phyloP scores from a whole-genome alignment of 371 early-diverging fungal genomes.

The Syncephalastrum contaminatum region DNA sequence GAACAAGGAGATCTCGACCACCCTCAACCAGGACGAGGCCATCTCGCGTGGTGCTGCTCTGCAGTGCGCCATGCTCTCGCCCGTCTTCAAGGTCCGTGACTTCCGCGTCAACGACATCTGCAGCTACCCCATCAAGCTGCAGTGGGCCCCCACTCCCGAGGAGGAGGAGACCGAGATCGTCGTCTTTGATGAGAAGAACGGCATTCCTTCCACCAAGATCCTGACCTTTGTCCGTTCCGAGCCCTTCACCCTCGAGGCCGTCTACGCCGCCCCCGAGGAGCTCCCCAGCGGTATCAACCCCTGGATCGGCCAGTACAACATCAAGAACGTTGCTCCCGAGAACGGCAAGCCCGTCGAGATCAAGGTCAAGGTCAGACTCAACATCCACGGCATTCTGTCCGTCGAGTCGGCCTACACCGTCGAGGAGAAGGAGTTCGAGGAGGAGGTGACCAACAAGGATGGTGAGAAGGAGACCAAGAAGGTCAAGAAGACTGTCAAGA shows the following conservation, averaged over 20 bases:
- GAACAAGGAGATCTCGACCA: constrained; percentile 82
- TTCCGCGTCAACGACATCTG: constrained; percentile 90
- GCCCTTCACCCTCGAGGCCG: constrained; percentile 81
- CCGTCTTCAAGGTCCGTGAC: constrained; percentile 97
- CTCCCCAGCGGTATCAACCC: constrained; percentile 72
- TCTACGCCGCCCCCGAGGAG: constrained; percentile 69
- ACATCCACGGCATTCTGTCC: constrained; percentile 79
- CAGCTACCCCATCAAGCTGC: constrained; percentile 60
- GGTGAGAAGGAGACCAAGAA: constrained; percentile 64
- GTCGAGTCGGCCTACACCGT: constrained; percentile 88
- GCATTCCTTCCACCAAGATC: constrained; percentile 85
- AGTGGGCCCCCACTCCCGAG: constrained; percentile 71
- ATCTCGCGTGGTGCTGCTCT: constrained; percentile 95
- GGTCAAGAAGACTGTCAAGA: constrained; percentile 88
- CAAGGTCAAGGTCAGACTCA: constrained; percentile 91
- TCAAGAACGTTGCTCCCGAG: constrained; percentile 56
- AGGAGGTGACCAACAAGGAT: constrained; percentile 62
- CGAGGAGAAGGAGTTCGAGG: constrained; percentile 81
- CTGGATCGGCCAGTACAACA: constrained; percentile 68
- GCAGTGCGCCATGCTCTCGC: constrained; percentile 96
- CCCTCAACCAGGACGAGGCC: constrained; percentile 97
- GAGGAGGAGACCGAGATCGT: constrained; percentile 74
- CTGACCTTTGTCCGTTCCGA: constrained; percentile 78
- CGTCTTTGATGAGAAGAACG: constrained; percentile 68
- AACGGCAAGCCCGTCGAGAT: constrained; percentile 67